Percentiles rank a stretch among this genome's conserved stretches.
Conservation (phyloP, 306 rosid genomes). For the Rosa chinensis region DNA sequence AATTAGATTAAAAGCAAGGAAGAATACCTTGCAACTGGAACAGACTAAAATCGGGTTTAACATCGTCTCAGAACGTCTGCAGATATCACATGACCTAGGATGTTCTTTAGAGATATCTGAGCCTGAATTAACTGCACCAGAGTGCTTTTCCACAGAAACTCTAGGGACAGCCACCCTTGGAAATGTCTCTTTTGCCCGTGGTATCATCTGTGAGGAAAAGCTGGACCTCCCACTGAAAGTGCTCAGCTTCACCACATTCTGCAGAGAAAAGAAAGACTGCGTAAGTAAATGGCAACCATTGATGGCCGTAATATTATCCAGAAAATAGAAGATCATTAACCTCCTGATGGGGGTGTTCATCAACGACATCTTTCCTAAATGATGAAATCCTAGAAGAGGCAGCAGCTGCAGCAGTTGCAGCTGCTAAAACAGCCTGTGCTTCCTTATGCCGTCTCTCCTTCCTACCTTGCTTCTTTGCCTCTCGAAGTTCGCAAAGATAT, state of each 20-base stretch:
- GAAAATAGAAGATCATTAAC: slow-evolving; percentile 35
- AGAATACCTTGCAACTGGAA: slow-evolving; percentile 83
- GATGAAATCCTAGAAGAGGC: slow-evolving; percentile 89
- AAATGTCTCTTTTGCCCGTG: slow-evolving; percentile 82
- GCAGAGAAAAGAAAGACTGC: slow-evolving; percentile 25
- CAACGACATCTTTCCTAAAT: slow-evolving; percentile 75
- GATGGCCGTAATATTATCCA: not conserved
- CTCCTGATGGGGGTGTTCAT: slow-evolving; percentile 72
- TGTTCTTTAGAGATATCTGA: slow-evolving; percentile 78
- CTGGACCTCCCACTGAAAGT: slow-evolving; percentile 50
- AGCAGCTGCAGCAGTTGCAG: slow-evolving; percentile 98
- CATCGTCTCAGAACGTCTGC: slow-evolving; percentile 77
- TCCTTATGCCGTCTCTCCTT: slow-evolving; percentile 93
- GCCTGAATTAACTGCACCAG: slow-evolving; percentile 44
- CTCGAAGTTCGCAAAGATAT: slow-evolving; percentile 76
- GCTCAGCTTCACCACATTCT: slow-evolving; percentile 56
- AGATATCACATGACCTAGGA: slow-evolving; percentile 79
- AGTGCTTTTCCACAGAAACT: slow-evolving; percentile 63
- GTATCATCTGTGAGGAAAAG: slow-evolving; percentile 67
- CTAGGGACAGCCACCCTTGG: slow-evolving; percentile 69
- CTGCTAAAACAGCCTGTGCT: slow-evolving; percentile 97
- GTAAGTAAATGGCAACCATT: not conserved
- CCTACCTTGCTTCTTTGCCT: slow-evolving; percentile 95
- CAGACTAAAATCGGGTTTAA: slow-evolving; percentile 85
- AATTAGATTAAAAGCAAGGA: slow-evolving; percentile 15